These are phyloP conservation scores for Xerocomus nothofagi DNA, from an alignment of 1,284 basidiomycete genomes.

Conservation along the genomic window DNA sequence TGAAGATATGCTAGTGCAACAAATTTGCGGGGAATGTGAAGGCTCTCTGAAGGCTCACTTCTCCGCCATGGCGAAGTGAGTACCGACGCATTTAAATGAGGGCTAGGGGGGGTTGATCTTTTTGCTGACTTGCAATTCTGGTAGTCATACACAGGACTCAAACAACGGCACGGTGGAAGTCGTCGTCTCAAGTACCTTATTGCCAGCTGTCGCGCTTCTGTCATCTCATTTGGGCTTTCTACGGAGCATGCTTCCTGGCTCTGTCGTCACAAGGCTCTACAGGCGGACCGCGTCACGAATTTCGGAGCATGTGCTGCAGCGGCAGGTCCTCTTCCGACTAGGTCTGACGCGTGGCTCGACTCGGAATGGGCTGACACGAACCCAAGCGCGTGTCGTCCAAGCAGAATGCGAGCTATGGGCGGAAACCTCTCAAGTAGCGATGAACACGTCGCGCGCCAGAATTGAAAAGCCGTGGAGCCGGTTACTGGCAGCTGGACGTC, in stretches of 20 bases:
- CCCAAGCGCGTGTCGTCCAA: constrained; percentile 50
- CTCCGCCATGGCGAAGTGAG: constrained; percentile 42
- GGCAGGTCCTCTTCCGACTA: constrained; percentile 78
- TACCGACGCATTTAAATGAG: constrained; percentile 1
- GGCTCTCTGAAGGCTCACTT: constrained; percentile 71
- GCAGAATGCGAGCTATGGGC: constrained; percentile 79
- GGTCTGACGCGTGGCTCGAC: constrained; percentile 46
- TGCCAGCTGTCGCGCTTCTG: constrained; percentile 70
- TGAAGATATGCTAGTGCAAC: constrained; percentile 83
- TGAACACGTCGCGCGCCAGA: constrained; percentile 43
- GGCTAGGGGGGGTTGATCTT: not conserved
- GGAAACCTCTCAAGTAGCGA: constrained; percentile 64
- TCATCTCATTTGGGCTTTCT: constrained; percentile 73
- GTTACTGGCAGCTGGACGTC: constrained; percentile 63
- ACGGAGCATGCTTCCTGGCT: constrained; percentile 55
- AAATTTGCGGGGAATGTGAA: constrained; percentile 80
- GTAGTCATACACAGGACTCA: constrained; percentile 23
- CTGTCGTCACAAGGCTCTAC: constrained; percentile 61
- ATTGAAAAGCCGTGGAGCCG: constrained; percentile 73
- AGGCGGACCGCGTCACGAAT: constrained; percentile 66
- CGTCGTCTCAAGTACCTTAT: constrained; percentile 61
- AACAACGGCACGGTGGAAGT: constrained; percentile 43
- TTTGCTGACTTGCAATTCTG: constrained; percentile 6
- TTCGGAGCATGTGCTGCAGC: constrained; percentile 74
- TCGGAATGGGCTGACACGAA: constrained; percentile 38